Evolutionary conservation across 2,329 filamentous ascomycete species (phyloP).

Genomic region (Rugonectria rugulosa): DNA sequence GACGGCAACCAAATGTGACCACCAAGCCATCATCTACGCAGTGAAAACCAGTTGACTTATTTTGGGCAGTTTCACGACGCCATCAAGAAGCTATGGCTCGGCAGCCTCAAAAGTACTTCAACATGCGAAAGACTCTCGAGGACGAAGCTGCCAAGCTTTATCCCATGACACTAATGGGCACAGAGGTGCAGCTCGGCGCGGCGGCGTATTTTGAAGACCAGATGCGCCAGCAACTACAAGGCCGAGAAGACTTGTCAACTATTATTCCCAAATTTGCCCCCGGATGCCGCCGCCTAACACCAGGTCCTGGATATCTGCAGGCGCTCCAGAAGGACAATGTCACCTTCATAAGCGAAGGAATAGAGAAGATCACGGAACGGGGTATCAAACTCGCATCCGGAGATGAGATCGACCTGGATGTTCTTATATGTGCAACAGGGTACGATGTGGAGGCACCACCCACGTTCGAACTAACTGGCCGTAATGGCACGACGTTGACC

Average conservation of each 20-base stretch:
- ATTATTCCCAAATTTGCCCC: slow-evolving; percentile 5
- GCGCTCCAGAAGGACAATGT: background rate
- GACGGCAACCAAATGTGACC: slow-evolving; percentile 15
- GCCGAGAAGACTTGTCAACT: slow-evolving; percentile 29
- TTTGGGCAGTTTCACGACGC: slow-evolving; percentile 8
- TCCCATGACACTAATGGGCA: background rate
- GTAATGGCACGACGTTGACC: slow-evolving; percentile 38
- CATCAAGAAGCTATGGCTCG: slow-evolving; percentile 22
- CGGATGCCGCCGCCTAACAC: slow-evolving; percentile 4
- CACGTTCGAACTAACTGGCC: slow-evolving; percentile 11
- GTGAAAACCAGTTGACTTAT: background rate
- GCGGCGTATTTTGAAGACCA: background rate
- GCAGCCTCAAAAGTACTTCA: slow-evolving; percentile 9
- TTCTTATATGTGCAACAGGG: slow-evolving; percentile 8
- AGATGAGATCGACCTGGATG: background rate
- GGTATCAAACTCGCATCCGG: slow-evolving; percentile 26
- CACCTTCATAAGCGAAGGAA: background rate
- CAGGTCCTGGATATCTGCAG: slow-evolving; percentile 9
- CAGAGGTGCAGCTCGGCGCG: background rate
- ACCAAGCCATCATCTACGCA: background rate
- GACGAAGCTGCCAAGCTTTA: slow-evolving; percentile 5
- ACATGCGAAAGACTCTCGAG: slow-evolving; percentile 18
- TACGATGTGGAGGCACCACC: slow-evolving; percentile 30
- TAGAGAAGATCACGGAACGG: background rate
- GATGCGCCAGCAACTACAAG: slow-evolving; percentile 38